Evolutionary conservation across 768 basidiomycete genomes (phyloP).

Genomic region (Naematelia aurantialba): DNA sequence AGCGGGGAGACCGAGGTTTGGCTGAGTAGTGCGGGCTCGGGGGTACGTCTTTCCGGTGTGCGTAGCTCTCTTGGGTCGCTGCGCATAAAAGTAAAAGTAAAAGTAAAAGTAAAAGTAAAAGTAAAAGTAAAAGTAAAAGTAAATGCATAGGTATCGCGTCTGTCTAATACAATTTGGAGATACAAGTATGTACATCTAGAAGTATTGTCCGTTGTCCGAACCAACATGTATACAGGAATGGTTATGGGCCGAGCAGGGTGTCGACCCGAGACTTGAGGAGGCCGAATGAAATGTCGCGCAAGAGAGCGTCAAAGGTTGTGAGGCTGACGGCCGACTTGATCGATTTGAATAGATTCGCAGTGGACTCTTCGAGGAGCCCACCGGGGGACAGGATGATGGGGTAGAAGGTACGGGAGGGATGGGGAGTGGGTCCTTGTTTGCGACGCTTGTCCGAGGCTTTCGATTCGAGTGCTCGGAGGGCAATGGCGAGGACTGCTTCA

Average conservation of each 20-base stretch:
- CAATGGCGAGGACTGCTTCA: neutral
- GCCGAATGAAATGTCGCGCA: neutral
- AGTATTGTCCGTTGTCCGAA: neutral
- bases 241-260: neutral
- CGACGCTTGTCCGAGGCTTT: neutral
- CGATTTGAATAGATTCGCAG: neutral
- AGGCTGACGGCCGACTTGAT: neutral
- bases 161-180: neutral
- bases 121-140: neutral
- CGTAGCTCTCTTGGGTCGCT: no score
- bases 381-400: neutral
- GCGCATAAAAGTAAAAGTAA: no score
- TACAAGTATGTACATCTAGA: neutral
- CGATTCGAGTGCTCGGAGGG: neutral
- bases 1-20: no score
- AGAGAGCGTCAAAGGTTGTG: neutral
- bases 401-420: neutral
- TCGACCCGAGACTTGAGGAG: neutral
- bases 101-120: neutral
- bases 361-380: neutral
- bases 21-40: no score
- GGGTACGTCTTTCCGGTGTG: no score
- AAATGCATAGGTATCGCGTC: neutral
- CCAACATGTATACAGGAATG: neutral
- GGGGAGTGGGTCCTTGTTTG: neutral